These are phyloP conservation scores for Arachnomyces sp. DNA, from an alignment of 2,329 filamentous ascomycete genomes.

Conservation along the genomic window DNA sequence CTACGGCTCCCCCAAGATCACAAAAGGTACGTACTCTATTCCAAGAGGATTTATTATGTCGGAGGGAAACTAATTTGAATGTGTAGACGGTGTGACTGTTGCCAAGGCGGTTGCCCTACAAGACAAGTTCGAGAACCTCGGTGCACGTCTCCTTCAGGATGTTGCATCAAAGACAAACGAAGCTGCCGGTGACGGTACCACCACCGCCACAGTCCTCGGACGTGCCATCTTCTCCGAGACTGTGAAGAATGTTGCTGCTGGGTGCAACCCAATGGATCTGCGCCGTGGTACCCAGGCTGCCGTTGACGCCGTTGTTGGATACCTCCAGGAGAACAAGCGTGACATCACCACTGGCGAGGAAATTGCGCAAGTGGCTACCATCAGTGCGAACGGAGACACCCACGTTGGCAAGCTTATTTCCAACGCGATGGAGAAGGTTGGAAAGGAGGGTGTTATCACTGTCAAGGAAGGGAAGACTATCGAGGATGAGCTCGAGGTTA, in stretches of 20 bases:
- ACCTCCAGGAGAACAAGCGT: constrained; percentile 89
- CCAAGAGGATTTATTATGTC: background rate
- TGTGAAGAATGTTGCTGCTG: constrained; percentile 98
- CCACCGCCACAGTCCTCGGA: constrained; percentile 92
- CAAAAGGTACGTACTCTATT: constrained; percentile 65
- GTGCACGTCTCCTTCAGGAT: constrained; percentile 91
- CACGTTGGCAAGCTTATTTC: constrained; percentile 95
- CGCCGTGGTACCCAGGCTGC: constrained; percentile 94
- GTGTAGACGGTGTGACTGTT: constrained; percentile 76
- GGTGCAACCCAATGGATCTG: constrained; percentile 99
- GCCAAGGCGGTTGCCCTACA: constrained; percentile 84
- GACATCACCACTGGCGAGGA: constrained; percentile 97
- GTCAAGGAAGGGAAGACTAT: constrained; percentile 99
- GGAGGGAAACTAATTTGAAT: constrained; percentile 3
- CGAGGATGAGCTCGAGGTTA: constrained; percentile 94
- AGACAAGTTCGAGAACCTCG: constrained; percentile 99
- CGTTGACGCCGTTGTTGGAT: constrained; percentile 89
- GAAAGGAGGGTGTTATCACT: constrained; percentile 99
- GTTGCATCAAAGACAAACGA: constrained; percentile 99
- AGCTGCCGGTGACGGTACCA: constrained; percentile 96
- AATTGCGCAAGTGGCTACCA: constrained; percentile 96
- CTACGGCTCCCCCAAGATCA: constrained; percentile 99
- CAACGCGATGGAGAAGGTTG: constrained; percentile 99
- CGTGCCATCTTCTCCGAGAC: constrained; percentile 99
- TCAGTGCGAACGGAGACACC: constrained; percentile 91